A percentile compares a stretch with the other conserved stretches of the same genome.
Evolutionary conservation across 2,329 filamentous ascomycete species (phyloP).

Genomic region (Tolypocladium amazonense): DNA sequence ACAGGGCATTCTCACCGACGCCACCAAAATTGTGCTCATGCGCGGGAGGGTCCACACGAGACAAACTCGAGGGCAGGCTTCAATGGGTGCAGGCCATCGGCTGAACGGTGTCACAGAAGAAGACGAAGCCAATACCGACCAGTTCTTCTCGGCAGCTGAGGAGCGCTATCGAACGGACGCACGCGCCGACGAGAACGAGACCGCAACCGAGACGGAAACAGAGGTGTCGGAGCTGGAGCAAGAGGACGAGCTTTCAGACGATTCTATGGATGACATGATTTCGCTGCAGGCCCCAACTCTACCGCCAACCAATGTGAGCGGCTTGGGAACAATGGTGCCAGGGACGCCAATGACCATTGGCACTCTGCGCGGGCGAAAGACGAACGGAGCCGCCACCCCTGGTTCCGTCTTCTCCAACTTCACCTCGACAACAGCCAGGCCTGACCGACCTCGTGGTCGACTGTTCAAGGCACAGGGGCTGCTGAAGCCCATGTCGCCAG

Average conservation of each 20-base stretch:
- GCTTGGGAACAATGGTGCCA: constrained; percentile 67
- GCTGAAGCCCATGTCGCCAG: constrained; percentile 58
- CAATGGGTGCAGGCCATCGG: constrained; percentile 26
- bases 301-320: constrained; percentile 66
- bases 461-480: constrained; percentile 78
- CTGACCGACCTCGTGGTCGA: constrained; percentile 61
- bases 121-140: constrained; percentile 79
- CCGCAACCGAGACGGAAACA: constrained; percentile 50
- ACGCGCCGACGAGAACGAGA: constrained; percentile 47
- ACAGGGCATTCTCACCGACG: constrained; percentile 68
- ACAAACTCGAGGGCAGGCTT: constrained; percentile 34
- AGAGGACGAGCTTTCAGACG: constrained; percentile 72
- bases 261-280: constrained; percentile 89
- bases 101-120: constrained; percentile 50
- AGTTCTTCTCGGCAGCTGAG: constrained; percentile 87
- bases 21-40: constrained; percentile 76
- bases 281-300: constrained; percentile 73
- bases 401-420: constrained; percentile 85
- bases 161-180: constrained; percentile 55
- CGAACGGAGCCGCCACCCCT: constrained; percentile 69
- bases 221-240: constrained; percentile 55
- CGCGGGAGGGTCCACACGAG: constrained; percentile 48
- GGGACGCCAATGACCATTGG: constrained; percentile 71
- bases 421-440: constrained; percentile 71
- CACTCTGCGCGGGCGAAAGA: constrained; percentile 42